Percentiles rank a stretch among this genome's conserved stretches.
Conservation (phyloP, 805 yeast genomes). For the Metschnikowia aberdeeniae region DNA sequence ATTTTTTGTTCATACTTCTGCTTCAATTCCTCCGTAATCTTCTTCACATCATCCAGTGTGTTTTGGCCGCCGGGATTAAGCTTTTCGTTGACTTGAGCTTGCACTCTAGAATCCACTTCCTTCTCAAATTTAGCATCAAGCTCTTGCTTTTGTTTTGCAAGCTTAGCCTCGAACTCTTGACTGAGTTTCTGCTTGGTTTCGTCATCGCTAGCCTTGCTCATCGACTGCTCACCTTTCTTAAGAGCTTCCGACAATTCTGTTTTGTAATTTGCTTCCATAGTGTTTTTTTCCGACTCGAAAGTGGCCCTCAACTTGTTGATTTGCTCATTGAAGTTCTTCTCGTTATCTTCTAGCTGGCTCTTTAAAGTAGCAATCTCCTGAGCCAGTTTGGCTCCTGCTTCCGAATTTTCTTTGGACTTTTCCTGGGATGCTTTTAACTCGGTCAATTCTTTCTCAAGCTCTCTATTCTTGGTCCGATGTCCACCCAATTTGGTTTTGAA, state of each 20-base stretch:
- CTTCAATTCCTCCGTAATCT: conserved; percentile 14
- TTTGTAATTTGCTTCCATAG: conserved; percentile 14
- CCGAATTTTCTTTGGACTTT: conserved; percentile 6
- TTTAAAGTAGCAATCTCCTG: conserved; percentile 6
- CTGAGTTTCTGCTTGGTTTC: conserved; percentile 24
- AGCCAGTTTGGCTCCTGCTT: conserved; percentile 11
- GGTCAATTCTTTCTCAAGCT: conserved; percentile 20
- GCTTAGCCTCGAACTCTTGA: conserved; percentile 20
- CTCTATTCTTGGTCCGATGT: conserved; percentile 27
- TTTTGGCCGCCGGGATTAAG: conserved; percentile 3
- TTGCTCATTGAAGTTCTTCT: conserved; percentile 10
- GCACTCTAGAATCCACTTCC: conserved; percentile 18
- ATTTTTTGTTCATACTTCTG: conserved; percentile 20
- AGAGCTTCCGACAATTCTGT: conserved; percentile 21
- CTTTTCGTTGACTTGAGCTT: conserved; percentile 18
- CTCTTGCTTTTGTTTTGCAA: conserved; percentile 17
- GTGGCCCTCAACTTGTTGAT: conserved; percentile 23
- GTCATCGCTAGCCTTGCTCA: conserved; percentile 2
- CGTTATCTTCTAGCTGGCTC: conserved; percentile 5
- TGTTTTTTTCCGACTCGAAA: conserved; percentile 27
- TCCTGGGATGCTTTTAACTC: conserved; percentile 12
- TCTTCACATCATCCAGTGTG: background rate
- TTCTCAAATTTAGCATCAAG: conserved; percentile 35
- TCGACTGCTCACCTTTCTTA: background rate
- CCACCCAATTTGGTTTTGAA: conserved; percentile 23